Evolutionary conservation across 305 asterid species (phyloP).

Genomic region (Ilex paraguariensis): DNA sequence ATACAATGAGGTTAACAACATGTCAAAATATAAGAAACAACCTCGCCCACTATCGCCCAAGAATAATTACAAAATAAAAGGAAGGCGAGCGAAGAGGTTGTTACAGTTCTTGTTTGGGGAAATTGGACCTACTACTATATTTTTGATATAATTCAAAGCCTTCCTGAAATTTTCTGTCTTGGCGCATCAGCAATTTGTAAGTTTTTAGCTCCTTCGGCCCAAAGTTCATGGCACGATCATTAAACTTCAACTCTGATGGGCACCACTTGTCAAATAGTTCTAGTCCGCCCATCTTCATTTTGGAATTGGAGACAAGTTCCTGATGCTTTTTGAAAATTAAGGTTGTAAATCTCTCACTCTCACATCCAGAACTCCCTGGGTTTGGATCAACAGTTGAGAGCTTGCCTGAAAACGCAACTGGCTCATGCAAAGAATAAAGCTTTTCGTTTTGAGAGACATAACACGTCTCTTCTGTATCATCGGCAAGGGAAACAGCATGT

Average conservation of each 20-base stretch:
- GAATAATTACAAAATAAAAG: no score
- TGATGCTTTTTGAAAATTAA: slow-evolving; percentile 38
- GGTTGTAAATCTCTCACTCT: slow-evolving; percentile 25
- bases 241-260: slow-evolving; percentile 49
- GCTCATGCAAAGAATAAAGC: slow-evolving; percentile 35
- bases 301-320: slow-evolving; percentile 20
- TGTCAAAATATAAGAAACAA: no score
- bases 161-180: slow-evolving; percentile 40
- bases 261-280: slow-evolving; percentile 54
- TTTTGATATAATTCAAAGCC: slow-evolving; percentile 27
- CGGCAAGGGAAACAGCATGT: slow-evolving; percentile 51
- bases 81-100: no score
- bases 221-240: slow-evolving; percentile 14
- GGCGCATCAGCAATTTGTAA: slow-evolving; percentile 39
- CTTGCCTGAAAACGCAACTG: slow-evolving; percentile 28
- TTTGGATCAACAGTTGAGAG: slow-evolving; percentile 9
- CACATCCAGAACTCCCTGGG: slow-evolving; percentile 14
- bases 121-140: slow-evolving; percentile 2
- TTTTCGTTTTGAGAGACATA: slow-evolving; percentile 15
- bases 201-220: slow-evolving; percentile 44
- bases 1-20: no score
- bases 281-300: slow-evolving; percentile 30
- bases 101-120: background rate
- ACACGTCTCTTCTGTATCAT: slow-evolving; percentile 37
- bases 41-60: no score